phyloP scores from a whole-genome alignment of 257 asterid species.

The Linderniella brevidens region DNA sequence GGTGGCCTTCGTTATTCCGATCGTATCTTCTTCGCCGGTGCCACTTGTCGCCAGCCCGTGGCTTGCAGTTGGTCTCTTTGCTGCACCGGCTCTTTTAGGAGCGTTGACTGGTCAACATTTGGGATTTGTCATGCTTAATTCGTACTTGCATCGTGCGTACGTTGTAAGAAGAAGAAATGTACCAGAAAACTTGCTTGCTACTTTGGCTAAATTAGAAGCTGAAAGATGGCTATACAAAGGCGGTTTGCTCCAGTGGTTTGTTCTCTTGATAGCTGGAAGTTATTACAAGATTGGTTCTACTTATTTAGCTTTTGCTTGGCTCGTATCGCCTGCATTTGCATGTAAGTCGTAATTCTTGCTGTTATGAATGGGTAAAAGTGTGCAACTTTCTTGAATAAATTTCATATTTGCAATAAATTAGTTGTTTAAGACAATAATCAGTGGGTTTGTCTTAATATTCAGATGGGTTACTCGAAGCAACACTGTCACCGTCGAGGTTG shows the following conservation, averaged over 20 bases:
- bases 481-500: conserved; percentile 66
- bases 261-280: conserved; percentile 49
- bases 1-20: conserved; percentile 51
- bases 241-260: conserved; percentile 73
- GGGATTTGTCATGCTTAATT: conserved; percentile 40
- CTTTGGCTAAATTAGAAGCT: conserved; percentile 68
- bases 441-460: conserved; percentile 15
- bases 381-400: too few relatives aligned
- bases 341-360: conserved; percentile 35
- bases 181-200: conserved; percentile 27
- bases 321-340: conserved; percentile 80
- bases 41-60: conserved; percentile 69
- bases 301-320: conserved; percentile 76
- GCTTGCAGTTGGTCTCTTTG: conserved; percentile 65
- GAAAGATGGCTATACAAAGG: conserved; percentile 90
- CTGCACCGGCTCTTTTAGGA: conserved; percentile 84
- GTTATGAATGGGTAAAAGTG: too few relatives aligned
- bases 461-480: conserved; percentile 98
- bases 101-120: conserved; percentile 75
- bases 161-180: conserved; percentile 26
- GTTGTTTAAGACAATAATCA: too few relatives aligned
- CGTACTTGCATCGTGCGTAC: conserved; percentile 27
- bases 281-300: conserved; percentile 61
- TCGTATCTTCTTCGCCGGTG: conserved; percentile 53
- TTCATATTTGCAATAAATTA: too few relatives aligned